These are phyloP conservation scores for Mucor irregularis DNA, from an alignment of 371 early-diverging fungal genomes.

Conservation along the genomic window DNA sequence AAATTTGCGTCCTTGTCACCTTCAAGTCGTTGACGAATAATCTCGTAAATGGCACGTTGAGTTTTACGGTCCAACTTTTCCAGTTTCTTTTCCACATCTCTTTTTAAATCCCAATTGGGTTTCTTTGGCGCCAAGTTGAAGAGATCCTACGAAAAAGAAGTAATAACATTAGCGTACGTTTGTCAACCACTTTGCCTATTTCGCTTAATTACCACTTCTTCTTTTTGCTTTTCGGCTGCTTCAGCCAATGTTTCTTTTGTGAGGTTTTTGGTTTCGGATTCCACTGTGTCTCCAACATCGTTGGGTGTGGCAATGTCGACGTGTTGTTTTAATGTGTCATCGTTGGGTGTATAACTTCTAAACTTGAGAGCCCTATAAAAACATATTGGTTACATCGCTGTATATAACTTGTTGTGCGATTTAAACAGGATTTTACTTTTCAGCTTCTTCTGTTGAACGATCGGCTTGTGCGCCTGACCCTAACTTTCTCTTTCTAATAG, in stretches of 20 bases:
- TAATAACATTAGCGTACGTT: no score
- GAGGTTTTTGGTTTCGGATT: constrained; percentile 59
- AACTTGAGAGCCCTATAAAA: constrained; percentile 40
- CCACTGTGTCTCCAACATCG: constrained; percentile 54
- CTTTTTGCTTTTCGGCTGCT: constrained; percentile 63
- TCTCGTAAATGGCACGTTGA: constrained; percentile 70
- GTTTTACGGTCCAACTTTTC: constrained; percentile 74
- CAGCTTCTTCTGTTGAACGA: constrained; percentile 19
- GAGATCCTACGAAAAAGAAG: constrained; percentile 65
- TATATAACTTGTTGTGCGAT: constrained; percentile 1
- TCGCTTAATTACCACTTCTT: constrained; percentile 74
- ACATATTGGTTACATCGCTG: neutral
- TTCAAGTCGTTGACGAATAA: constrained; percentile 60
- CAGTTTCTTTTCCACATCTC: constrained; percentile 79
- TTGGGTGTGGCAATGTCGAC: constrained; percentile 48
- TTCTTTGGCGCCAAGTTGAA: constrained; percentile 80
- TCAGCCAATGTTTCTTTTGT: constrained; percentile 59
- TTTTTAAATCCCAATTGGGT: constrained; percentile 89
- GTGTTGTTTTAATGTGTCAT: constrained; percentile 49
- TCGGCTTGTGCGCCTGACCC: constrained; percentile 18
- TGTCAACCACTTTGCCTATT: no score
- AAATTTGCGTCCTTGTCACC: constrained; percentile 30
- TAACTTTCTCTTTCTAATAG: constrained; percentile 58
- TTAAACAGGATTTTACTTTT: constrained; percentile 9
- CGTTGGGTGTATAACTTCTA: constrained; percentile 62